Evolutionary conservation across 768 basidiomycete genomes (phyloP).

Genomic region (Auriscalpium orientale): DNA sequence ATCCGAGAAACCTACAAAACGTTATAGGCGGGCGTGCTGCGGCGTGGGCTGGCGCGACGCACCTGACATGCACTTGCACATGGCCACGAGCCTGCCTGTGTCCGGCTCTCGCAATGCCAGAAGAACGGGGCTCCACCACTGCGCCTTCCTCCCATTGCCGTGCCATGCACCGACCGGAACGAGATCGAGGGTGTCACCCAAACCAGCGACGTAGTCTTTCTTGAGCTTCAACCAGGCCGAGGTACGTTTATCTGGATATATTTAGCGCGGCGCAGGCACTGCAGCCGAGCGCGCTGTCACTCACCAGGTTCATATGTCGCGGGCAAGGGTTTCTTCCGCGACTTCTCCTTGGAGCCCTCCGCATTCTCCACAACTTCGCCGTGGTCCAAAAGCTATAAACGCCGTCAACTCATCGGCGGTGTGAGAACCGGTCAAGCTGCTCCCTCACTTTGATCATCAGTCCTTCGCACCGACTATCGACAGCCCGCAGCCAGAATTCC

Average conservation of each 20-base stretch:
- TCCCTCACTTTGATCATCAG: slow-evolving; percentile 78
- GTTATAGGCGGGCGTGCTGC: neutral
- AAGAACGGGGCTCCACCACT: slow-evolving; percentile 90
- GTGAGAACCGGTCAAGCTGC: neutral
- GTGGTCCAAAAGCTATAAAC: slow-evolving; percentile 55
- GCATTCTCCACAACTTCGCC: slow-evolving; percentile 31
- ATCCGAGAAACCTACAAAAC: slow-evolving; percentile 68
- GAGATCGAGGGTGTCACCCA: slow-evolving; percentile 71
- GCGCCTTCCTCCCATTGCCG: slow-evolving; percentile 81
- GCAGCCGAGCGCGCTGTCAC: neutral
- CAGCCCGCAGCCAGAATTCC: slow-evolving; percentile 68
- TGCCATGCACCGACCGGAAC: slow-evolving; percentile 81
- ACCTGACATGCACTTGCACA: slow-evolving; percentile 91
- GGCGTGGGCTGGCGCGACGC: slow-evolving; percentile 15
- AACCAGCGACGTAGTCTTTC: slow-evolving; percentile 79
- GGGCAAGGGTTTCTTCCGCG: slow-evolving; percentile 59
- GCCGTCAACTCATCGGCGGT: slow-evolving; percentile 8
- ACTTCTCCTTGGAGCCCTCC: slow-evolving; percentile 27
- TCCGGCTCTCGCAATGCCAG: slow-evolving; percentile 67
- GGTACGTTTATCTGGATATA: slow-evolving; percentile 61
- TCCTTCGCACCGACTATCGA: slow-evolving; percentile 81
- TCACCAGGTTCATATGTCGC: slow-evolving; percentile 80
- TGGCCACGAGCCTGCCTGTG: slow-evolving; percentile 56
- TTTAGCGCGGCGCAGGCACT: neutral
- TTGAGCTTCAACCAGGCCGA: slow-evolving; percentile 89